A percentile compares a stretch with the other conserved stretches of the same genome.
phyloP scores from a whole-genome alignment of 2,329 filamentous ascomycete species.

The Neonectria neomacrospora region DNA sequence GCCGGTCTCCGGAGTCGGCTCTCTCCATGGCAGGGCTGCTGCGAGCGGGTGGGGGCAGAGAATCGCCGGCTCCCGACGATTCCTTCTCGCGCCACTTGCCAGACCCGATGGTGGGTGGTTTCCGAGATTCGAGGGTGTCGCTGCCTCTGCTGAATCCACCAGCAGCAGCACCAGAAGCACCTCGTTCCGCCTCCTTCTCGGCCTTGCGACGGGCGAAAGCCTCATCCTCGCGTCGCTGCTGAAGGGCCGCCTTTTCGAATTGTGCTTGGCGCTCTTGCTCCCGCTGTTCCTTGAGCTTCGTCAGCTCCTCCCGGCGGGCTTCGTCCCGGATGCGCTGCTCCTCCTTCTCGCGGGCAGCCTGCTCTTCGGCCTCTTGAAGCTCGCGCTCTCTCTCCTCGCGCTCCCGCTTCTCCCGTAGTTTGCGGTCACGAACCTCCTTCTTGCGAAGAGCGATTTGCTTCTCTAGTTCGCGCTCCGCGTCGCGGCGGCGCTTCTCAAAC shows the following conservation, averaged over 20 bases:
- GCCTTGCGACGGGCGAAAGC: conserved; percentile 79
- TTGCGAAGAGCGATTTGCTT: conserved; percentile 88
- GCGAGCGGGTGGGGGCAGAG: conserved; percentile 37
- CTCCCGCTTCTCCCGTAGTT: conserved; percentile 84
- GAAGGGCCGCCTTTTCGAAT: conserved; percentile 72
- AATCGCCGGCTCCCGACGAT: conserved; percentile 47
- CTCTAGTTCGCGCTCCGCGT: conserved; percentile 92
- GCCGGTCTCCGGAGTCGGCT: conserved; percentile 60
- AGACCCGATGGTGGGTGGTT: conserved; percentile 48
- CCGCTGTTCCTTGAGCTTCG: conserved; percentile 73
- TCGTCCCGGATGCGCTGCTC: conserved; percentile 84
- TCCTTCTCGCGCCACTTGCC: conserved; percentile 59
- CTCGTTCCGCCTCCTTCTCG: conserved; percentile 73
- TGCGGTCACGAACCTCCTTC: conserved; percentile 87
- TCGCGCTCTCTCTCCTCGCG: conserved; percentile 84
- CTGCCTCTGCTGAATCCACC: conserved; percentile 42
- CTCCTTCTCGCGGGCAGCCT: conserved; percentile 81
- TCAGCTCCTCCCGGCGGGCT: conserved; percentile 77
- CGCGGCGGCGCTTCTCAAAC: conserved; percentile 92
- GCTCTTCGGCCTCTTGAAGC: conserved; percentile 87
- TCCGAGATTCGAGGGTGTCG: conserved; percentile 47
- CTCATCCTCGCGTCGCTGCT: conserved; percentile 88
- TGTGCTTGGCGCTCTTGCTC: conserved; percentile 76
- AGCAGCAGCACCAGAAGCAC: background rate
- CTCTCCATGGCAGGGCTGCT: conserved; percentile 52